Conservation (phyloP, 192 early-diverging fungal genomes). For the Gigaspora rosea region DNA sequence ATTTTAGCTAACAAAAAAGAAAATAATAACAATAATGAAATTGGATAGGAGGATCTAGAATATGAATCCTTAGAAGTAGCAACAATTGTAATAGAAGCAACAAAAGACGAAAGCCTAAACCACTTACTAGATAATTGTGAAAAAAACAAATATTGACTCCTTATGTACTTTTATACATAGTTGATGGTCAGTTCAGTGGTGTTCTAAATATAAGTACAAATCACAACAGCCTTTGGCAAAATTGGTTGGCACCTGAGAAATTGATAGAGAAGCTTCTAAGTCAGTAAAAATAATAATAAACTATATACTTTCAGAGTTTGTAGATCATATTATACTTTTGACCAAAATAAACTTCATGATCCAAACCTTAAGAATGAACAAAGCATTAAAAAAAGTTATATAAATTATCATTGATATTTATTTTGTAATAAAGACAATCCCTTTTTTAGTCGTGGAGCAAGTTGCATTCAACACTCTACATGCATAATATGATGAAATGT, state of each 20-base stretch:
- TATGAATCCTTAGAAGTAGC: background rate
- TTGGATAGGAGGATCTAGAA: background rate
- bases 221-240: background rate
- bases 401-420: background rate
- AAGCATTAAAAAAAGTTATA: background rate
- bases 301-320: conserved; percentile 15
- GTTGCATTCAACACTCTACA: background rate
- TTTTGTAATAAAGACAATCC: conserved; percentile 8
- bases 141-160: background rate
- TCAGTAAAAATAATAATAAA: background rate
- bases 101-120: background rate
- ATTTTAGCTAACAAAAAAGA: background rate
- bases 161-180: background rate
- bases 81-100: background rate
- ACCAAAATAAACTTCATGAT: background rate
- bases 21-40: background rate
- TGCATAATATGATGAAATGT: background rate
- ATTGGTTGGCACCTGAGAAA: conserved; percentile 11
- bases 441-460: background rate
- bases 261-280: background rate
- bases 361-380: background rate
- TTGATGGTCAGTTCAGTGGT: background rate
- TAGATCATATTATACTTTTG: background rate
- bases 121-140: background rate
- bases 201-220: background rate